Evolutionary conservation across 2,329 filamentous ascomycete genomes (phyloP).

Genomic region (Diaporthe ilicicola): DNA sequence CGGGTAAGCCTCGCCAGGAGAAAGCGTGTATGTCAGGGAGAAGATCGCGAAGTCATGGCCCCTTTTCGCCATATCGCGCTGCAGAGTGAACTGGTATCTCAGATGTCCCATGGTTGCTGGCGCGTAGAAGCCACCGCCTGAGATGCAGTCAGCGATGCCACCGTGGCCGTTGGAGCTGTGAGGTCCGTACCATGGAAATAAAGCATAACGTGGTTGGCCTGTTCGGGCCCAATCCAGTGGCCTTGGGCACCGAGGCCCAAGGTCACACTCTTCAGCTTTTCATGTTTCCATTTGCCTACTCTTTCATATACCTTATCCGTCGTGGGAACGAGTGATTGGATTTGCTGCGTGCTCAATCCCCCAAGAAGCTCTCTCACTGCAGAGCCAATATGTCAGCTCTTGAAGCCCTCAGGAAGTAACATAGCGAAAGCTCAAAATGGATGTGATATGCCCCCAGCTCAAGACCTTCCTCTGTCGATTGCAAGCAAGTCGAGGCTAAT

Average conservation of each 20-base stretch:
- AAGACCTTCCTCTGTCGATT: too few relatives aligned
- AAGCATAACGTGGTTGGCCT: slow-evolving; percentile 41
- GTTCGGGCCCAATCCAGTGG: slow-evolving; percentile 41
- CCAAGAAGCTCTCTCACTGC: slow-evolving; percentile 12
- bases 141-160: neutral
- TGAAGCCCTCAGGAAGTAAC: neutral
- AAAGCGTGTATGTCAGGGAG: slow-evolving; percentile 45
- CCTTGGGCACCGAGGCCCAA: slow-evolving; percentile 26
- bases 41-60: slow-evolving; percentile 37
- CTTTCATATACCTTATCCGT: slow-evolving; percentile 13
- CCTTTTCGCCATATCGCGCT: slow-evolving; percentile 31
- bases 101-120: slow-evolving; percentile 38
- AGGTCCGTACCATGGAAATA: slow-evolving; percentile 39
- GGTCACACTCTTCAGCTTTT: neutral
- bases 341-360: slow-evolving; percentile 11
- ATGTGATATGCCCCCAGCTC: neutral
- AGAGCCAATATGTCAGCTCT: neutral
- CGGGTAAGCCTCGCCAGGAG: slow-evolving; percentile 42
- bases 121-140: slow-evolving; percentile 38
- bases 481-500: too few relatives aligned
- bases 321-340: slow-evolving; percentile 8
- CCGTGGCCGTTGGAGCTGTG: neutral
- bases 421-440: neutral
- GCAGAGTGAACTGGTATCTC: slow-evolving; percentile 38
- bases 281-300: neutral